Evolutionary conservation across 1,139 yeast genomes (phyloP).

Genomic region (Saccharomyces hybrid): DNA sequence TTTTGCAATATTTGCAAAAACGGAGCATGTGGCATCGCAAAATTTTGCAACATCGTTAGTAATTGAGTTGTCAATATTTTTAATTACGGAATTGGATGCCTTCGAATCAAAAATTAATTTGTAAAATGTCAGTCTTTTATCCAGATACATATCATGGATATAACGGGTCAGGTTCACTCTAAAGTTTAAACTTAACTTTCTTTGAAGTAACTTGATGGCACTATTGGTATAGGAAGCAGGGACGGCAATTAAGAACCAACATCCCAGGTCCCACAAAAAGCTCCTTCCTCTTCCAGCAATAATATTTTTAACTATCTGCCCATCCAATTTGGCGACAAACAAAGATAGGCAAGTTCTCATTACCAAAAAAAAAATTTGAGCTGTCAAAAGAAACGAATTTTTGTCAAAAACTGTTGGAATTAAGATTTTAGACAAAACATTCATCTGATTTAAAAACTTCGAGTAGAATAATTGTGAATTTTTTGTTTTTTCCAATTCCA

Average conservation of each 20-base stretch:
- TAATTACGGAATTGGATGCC: constrained; percentile 34
- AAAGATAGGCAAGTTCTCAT: constrained; percentile 83
- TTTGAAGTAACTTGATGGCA: constrained; percentile 74
- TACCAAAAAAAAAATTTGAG: constrained; percentile 70
- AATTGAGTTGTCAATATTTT: constrained; percentile 61
- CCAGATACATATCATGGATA: constrained; percentile 84
- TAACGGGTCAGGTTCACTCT: constrained; percentile 79
- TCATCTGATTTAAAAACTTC: constrained; percentile 62
- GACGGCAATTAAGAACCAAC: constrained; percentile 84
- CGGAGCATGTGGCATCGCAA: constrained; percentile 73
- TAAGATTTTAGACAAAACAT: constrained; percentile 72
- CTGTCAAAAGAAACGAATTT: constrained; percentile 55
- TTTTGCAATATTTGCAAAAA: constrained; percentile 84
- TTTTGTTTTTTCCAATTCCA: constrained; percentile 29
- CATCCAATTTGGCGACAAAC: constrained; percentile 81
- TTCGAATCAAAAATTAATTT: constrained; percentile 49
- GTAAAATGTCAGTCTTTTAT: constrained; percentile 73
- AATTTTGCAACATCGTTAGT: constrained; percentile 80
- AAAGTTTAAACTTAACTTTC: constrained; percentile 72
- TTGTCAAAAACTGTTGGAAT: constrained; percentile 67
- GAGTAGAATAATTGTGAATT: constrained; percentile 46
- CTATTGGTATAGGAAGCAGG: constrained; percentile 93
- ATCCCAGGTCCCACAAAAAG: constrained; percentile 66
- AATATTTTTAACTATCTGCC: constrained; percentile 83
- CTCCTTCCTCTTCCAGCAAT: constrained; percentile 75